A percentile compares a stretch with the other conserved stretches of the same genome.
Conservation (phyloP, 768 basidiomycete genomes). For the Tylopilus balloui region DNA sequence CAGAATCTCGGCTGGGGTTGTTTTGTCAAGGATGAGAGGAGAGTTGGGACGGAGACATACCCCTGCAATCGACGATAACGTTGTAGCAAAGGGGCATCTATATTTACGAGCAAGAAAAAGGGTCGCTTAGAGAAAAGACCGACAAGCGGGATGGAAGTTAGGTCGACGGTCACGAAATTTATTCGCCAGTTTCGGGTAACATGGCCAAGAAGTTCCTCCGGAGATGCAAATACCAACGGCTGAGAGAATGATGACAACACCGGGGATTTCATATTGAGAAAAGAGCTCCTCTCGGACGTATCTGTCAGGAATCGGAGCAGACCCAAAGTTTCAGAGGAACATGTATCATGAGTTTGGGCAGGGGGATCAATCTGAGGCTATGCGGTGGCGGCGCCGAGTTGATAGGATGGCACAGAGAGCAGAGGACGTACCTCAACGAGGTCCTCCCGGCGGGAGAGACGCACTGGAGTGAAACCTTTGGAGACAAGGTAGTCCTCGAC, state of each 20-base stretch:
- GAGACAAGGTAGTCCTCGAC: constrained; percentile 56
- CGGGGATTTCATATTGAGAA: constrained; percentile 22
- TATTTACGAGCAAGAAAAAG: constrained; percentile 79
- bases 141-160: constrained; percentile 52
- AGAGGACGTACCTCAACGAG: constrained; percentile 15
- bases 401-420: background rate
- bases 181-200: constrained; percentile 78
- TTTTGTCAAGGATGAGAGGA: constrained; percentile 7
- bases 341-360: background rate
- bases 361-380: constrained; percentile 7
- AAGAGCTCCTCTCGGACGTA: constrained; percentile 10
- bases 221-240: constrained; percentile 37
- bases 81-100: constrained; percentile 76
- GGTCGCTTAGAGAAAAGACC: constrained; percentile 77
- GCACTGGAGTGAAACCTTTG: constrained; percentile 54
- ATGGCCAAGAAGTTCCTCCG: constrained; percentile 58
- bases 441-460: constrained; percentile 27
- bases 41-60: constrained; percentile 31
- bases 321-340: background rate
- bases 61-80: constrained; percentile 59
- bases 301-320: background rate
- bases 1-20: constrained; percentile 12
- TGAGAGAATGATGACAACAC: constrained; percentile 12
- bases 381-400: background rate
- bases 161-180: constrained; percentile 77